Conservation (phyloP, 2,329 filamentous ascomycete genomes). For the Botryotinia globosa region DNA sequence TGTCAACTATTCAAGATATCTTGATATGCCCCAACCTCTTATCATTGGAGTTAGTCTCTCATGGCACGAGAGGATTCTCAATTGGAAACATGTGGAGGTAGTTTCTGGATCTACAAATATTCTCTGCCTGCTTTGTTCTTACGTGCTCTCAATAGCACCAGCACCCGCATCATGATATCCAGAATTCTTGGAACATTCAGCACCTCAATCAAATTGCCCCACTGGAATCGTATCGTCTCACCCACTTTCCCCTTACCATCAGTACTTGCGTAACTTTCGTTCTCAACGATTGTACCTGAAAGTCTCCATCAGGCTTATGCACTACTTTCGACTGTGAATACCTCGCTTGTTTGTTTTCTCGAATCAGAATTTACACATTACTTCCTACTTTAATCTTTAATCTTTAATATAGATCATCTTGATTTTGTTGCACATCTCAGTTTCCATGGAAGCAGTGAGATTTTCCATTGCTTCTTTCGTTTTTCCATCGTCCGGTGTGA, state of each 20-base stretch:
- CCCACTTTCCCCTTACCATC: background rate
- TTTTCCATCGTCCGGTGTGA: background rate
- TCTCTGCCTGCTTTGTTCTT: background rate
- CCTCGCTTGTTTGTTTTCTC: background rate
- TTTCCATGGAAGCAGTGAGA: background rate
- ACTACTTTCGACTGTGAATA: background rate
- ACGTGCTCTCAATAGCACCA: background rate
- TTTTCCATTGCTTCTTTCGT: background rate
- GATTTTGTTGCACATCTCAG: constrained; percentile 6
- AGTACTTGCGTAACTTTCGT: background rate
- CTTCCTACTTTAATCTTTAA: background rate
- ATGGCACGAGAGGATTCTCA: background rate
- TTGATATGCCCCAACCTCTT: background rate
- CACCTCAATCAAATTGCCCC: background rate
- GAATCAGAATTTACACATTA: background rate
- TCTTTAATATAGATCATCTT: background rate
- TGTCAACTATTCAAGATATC: background rate
- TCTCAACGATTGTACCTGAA: background rate
- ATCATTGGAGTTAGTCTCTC: background rate
- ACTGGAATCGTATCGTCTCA: background rate
- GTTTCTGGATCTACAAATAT: background rate
- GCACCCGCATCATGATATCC: background rate
- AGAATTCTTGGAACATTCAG: background rate
- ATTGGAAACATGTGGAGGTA: background rate
- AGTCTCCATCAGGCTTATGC: background rate